Evolutionary conservation across 257 asterid species (phyloP), one percentile per base, ranked within the genome.

Genomic region (Salvia splendens): DNA sequence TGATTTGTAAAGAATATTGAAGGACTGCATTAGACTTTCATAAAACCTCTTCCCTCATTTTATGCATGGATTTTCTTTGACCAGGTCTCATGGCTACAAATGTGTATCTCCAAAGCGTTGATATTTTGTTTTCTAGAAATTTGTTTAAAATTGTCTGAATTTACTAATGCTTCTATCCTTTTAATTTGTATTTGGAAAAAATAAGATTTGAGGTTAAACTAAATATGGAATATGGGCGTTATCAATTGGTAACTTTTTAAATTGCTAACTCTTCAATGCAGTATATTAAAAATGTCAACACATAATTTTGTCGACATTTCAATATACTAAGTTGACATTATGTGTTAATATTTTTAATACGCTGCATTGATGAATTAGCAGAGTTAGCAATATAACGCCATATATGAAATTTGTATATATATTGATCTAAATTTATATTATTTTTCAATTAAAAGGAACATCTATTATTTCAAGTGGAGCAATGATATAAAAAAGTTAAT

Each of bases 31-130:
- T 24, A 0, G 12, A n/a, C 3, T 16, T n/a, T 33, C 12, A 53
- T 57, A 50, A 58, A 43, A 36, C 40, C 49, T 47, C 45, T 49
- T 65, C 53, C 72, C 53, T 10, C 32, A 64, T 63, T 72, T 8
- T 42, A 62, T 62, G 69, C 48, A 32, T 71, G 69, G 9, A 52
- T 53, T 48, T 68, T 14, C 8, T 64, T 61, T 78, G 82, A 68
- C 76, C 61, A 3, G 63, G 40, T 73, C 79, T 68, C 47, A 20
- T 61, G 67, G 28, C 54, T 62, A 32, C 14, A 55, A 56, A 62
- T 5, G 4, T 20, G 68, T 62, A 20, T 46, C 30, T 52, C 70
- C 46, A 52, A 12, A 61, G 38, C 17, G 38, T 60, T 38, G 2
- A 20, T 61, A 11, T 16, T 61, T 41, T 8, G n/a, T 35, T 42